Conservation (phyloP, 768 basidiomycete genomes). For the Mycena belliarum region DNA sequence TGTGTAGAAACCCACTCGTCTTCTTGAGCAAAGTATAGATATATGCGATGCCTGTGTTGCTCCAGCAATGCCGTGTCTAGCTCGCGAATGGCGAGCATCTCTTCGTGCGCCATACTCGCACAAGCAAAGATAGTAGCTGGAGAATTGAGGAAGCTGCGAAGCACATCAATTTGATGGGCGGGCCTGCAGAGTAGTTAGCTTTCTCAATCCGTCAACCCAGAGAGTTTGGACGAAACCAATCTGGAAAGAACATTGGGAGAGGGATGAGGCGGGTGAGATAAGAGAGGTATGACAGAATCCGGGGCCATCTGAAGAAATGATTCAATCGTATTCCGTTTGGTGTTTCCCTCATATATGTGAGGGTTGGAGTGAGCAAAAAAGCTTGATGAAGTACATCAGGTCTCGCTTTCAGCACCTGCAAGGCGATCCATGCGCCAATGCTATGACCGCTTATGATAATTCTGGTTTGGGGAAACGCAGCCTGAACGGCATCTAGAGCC, state of each 20-base stretch:
- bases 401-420: conserved; percentile 59
- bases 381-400: conserved; percentile 37
- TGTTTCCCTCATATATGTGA: conserved; percentile 60
- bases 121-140: conserved; percentile 52
- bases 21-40: conserved; percentile 58
- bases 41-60: conserved; percentile 37
- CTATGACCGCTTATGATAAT: conserved; percentile 65
- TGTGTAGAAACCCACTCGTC: conserved; percentile 75
- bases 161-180: conserved; percentile 40
- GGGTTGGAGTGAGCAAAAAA: conserved; percentile 72
- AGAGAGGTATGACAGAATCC: conserved; percentile 46
- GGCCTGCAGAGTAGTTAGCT: conserved; percentile 34
- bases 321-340: conserved; percentile 63
- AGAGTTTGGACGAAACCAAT: conserved; percentile 31
- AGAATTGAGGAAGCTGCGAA: conserved; percentile 52
- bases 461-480: conserved; percentile 35
- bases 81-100: conserved; percentile 61
- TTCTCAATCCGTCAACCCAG: background rate
- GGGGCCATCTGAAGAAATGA: conserved; percentile 50
- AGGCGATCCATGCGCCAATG: conserved; percentile 69
- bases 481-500: conserved; percentile 46
- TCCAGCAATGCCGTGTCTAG: conserved; percentile 51
- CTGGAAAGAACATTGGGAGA: conserved; percentile 45
- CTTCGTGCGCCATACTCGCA: conserved; percentile 64
- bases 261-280: conserved; percentile 43